A percentile compares a stretch with the other conserved stretches of the same genome.
phyloP scores from a whole-genome alignment of 176 grass and related monocot genomes.

The Carex pumila region DNA sequence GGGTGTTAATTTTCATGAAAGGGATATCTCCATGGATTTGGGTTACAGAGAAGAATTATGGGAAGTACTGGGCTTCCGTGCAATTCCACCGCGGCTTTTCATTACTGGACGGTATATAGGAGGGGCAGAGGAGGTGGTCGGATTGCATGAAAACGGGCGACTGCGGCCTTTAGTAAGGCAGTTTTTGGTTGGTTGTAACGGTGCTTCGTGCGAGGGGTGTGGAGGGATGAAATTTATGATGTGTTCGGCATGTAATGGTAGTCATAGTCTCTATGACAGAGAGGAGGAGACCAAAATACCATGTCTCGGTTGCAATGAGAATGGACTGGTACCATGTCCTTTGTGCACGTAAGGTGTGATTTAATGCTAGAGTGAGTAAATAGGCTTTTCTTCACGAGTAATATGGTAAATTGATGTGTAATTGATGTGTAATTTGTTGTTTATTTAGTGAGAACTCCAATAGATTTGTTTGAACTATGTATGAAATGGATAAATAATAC shows the following conservation, averaged over 20 bases:
- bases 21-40: conserved; percentile 75
- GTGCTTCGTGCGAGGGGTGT: conserved; percentile 42
- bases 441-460: conserved; percentile 8
- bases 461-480: conserved; percentile 5
- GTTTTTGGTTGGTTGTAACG: conserved; percentile 9
- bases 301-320: conserved; percentile 23
- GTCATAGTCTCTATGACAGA: conserved; percentile 62
- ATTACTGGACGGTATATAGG: conserved; percentile 58
- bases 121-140: conserved; percentile 62
- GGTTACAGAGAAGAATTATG: conserved; percentile 69
- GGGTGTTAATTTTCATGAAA: conserved; percentile 52
- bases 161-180: conserved; percentile 36
- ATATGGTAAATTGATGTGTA: conserved; percentile 9
- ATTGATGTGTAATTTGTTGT: neutral
- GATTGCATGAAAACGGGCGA: conserved; percentile 51
- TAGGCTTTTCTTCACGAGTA: neutral
- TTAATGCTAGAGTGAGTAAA: neutral
- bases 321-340: conserved; percentile 14
- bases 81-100: conserved; percentile 64
- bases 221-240: conserved; percentile 64
- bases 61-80: conserved; percentile 20
- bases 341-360: conserved; percentile 22
- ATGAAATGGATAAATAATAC: neutral
- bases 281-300: neutral
- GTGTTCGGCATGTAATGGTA: conserved; percentile 58